Evolutionary conservation across 2,329 filamentous ascomycete genomes (phyloP), one percentile per base, ranked within the genome.

Genomic region (Tolypocladium tropicale): DNA sequence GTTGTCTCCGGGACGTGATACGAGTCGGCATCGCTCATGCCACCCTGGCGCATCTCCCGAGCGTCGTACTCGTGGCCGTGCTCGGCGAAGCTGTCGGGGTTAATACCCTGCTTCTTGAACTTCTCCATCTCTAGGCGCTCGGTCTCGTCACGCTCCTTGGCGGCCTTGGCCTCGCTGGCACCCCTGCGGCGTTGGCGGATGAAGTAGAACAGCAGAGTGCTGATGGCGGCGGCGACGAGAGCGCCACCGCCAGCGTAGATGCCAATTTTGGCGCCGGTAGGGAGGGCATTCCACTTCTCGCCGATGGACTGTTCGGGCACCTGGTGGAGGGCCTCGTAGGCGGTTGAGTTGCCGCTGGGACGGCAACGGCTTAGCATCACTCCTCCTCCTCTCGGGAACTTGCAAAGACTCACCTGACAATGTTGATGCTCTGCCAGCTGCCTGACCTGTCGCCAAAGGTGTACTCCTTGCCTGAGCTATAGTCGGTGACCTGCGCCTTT

Each of bases 381-480:
- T 7, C 12, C 28, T 18, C 12, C 14, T 28, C 9, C 23, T 14
- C 9, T 23, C 16, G 11, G 43, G 12, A 25, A 23, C n/a, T 16
- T 16, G 2, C 23, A 28, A 16, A 6, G 14, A 74, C 79, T 74
- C 73, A 83, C 79, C 67, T 66, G 55, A 73, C 69, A 34, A 79
- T 68, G 61, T 85, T 75, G 68, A 89, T 88, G 72, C 84, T 87
- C 63, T 85, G 63, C 75, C 76, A 88, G 54, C 71, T 74, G 53
- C 88, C 88, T 1, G 77, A 75, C 41, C 73, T 73, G 65, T 88
- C 86, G 30, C 76, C 75, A 63, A 82, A 91, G 50, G 78, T 70
- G 67, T 91, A 92, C 62, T 82, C 80, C 62, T 82, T 82, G 56
- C 83, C 82, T 53, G 76, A 80, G 65, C 80, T 81, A 71, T 80